Base-by-base conservation (phyloP, 2,329 filamentous ascomycete species). In the Colletotrichum plurivorum region DNA sequence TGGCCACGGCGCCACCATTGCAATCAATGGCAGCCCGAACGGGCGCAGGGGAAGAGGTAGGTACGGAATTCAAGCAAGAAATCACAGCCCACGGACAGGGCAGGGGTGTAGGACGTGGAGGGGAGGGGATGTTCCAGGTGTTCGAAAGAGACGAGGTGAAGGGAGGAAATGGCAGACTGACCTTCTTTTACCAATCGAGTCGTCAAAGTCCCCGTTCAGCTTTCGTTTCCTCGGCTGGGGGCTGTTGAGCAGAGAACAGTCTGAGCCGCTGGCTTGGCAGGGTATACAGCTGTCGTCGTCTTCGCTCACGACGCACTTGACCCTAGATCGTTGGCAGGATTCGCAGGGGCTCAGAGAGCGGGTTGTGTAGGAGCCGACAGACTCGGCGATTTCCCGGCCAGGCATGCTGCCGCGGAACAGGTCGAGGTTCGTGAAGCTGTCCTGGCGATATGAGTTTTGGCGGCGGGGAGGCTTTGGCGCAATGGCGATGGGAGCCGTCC, bases 221-320 rank as follows among this genome's bases (percentile, higher is more conserved):
- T 95, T 95, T 78, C 94, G 88, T 84, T 96, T 96, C 74, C 93
- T 89, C 66, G 92, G 90, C 76, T 91, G 90, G 25, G 93, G 93
- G 78, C 92, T 94, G 73, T 92, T 90, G 58, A 91, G 86, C 78
- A 95, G 90, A 51, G 93, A 95, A 81, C 93, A 96, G 73, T 94
- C 91, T 77, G 93, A 89, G 75, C 91, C 92, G 80, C 92, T 91
- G 78, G 91, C 90, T 77, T 93, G 91, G 81, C 94, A 97, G 71
- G 93, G 86, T 71, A 94, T 87, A 80, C 94, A 96, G 73, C 87
- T 84, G 46, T 86, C 85, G 74, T 93, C 89, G 72, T 92, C 92
- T 78, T 95, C 93, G 73, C 82, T 83, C 77, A 93, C 88, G 71
- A 94, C 90, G 82, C 94, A 96, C 81, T 91, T 91, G 75, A 89